These are phyloP conservation scores for Adansonia grandidieri DNA, from an alignment of 441 rosid genomes.

Conservation along the genomic window DNA sequence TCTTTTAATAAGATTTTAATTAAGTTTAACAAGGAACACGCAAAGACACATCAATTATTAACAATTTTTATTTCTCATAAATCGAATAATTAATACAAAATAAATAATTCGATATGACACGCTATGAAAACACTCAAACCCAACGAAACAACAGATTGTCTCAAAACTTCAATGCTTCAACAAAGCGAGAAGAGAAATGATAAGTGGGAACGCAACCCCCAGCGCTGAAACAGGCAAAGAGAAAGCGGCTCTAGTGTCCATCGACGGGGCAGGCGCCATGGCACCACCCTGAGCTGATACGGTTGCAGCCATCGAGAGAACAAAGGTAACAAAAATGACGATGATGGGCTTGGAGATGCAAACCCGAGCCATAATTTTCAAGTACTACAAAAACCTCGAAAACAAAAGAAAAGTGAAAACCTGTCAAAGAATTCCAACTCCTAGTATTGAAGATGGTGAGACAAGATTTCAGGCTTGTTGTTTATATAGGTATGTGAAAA, in stretches of 20 bases:
- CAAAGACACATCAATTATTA: neutral
- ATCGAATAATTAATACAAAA: neutral
- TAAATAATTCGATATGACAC: neutral
- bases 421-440: neutral
- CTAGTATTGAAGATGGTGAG: neutral
- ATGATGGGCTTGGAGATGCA: neutral
- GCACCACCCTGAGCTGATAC: slow-evolving; percentile 22
- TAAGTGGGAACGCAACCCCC: slow-evolving; percentile 26
- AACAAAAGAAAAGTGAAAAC: neutral
- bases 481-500: neutral
- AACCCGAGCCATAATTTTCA: neutral
- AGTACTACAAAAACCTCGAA: neutral
- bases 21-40: no score
- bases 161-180: slow-evolving; percentile 25
- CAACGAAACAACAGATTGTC: neutral
- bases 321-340: neutral
- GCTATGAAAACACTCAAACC: neutral
- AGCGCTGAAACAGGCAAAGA: slow-evolving; percentile 29
- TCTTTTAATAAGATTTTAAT: no score
- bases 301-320: neutral
- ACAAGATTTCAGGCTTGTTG: neutral
- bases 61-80: neutral
- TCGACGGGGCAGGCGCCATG: slow-evolving; percentile 18
- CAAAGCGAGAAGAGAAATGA: slow-evolving; percentile 30
- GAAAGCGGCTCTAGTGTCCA: slow-evolving; percentile 34